Percentiles rank a stretch among this genome's conserved stretches.
Conservation (phyloP, 2,329 filamentous ascomycete species). For the Scopulariopsis brevicaulis region DNA sequence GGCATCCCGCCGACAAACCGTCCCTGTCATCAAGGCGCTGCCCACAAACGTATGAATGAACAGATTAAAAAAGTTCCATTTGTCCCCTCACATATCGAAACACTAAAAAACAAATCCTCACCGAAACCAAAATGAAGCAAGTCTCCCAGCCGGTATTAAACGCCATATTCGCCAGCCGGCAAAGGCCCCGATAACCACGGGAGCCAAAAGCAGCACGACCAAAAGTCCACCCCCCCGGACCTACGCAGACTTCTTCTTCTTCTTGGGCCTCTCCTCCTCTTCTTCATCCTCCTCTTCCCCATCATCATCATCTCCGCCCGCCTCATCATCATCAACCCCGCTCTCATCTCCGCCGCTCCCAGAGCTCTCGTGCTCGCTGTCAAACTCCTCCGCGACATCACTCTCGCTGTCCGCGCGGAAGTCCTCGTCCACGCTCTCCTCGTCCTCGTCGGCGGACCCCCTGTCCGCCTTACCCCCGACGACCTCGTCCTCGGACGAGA, state of each 20-base stretch:
- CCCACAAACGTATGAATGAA: no score
- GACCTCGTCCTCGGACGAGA: constrained; percentile 73
- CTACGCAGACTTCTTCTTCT: constrained; percentile 26
- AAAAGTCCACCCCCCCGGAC: not conserved
- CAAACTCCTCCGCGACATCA: constrained; percentile 92
- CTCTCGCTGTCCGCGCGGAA: constrained; percentile 88
- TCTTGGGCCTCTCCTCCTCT: constrained; percentile 34
- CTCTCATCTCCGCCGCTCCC: constrained; percentile 39
- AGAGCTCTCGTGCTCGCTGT: constrained; percentile 81
- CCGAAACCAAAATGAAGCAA: not conserved
- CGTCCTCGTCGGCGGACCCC: constrained; percentile 90
- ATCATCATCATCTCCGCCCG: constrained; percentile 23
- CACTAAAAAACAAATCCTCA: not conserved
- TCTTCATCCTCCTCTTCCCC: constrained; percentile 27
- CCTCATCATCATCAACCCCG: constrained; percentile 33
- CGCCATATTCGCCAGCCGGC: not conserved
- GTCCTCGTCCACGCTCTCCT: constrained; percentile 91
- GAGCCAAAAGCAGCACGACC: not conserved
- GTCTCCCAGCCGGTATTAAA: not conserved
- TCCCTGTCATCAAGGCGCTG: no score
- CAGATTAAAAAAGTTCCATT: not conserved
- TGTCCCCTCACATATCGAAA: not conserved
- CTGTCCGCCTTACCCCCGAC: constrained; percentile 61
- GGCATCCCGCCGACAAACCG: no score
- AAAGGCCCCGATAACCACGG: not conserved